Conservation (phyloP, 1,139 yeast species). For the Kodamaea plutei region DNA sequence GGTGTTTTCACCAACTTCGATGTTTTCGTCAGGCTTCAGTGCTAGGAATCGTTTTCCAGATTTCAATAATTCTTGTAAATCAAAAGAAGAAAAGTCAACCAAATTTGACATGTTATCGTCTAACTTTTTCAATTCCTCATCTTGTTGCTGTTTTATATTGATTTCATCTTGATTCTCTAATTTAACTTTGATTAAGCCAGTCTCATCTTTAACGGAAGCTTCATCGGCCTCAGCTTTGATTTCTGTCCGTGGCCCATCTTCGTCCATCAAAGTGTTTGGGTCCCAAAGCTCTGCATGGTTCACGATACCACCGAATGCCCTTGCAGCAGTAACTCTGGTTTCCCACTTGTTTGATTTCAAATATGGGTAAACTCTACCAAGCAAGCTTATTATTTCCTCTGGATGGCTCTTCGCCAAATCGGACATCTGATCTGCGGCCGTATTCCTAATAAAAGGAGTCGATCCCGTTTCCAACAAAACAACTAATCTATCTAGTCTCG, state of each 20-base stretch:
- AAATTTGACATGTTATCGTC: constrained; percentile 47
- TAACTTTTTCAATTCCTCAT: constrained; percentile 43
- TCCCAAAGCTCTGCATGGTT: constrained; percentile 79
- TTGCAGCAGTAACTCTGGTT: constrained; percentile 89
- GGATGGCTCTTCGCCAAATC: constrained; percentile 94
- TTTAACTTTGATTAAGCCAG: constrained; percentile 17
- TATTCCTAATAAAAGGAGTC: constrained; percentile 86
- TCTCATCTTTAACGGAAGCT: not conserved
- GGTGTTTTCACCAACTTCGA: constrained; percentile 22
- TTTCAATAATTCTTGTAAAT: constrained; percentile 58
- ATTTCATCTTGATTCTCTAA: constrained; percentile 22
- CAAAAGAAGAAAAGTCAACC: constrained; percentile 60
- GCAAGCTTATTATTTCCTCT: constrained; percentile 77
- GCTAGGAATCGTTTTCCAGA: constrained; percentile 72
- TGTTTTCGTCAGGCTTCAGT: constrained; percentile 44
- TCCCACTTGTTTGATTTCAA: constrained; percentile 88
- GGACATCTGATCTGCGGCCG: constrained; percentile 96
- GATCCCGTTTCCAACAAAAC: constrained; percentile 90
- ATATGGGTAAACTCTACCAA: constrained; percentile 90
- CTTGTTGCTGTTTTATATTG: constrained; percentile 39
- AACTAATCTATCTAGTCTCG: constrained; percentile 66
- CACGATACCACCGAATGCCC: constrained; percentile 93
- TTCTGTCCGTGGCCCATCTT: not conserved
- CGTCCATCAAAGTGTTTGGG: constrained; percentile 48
- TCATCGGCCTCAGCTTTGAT: constrained; percentile 2